A percentile compares a stretch with the other conserved stretches of the same genome.
These are phyloP conservation scores for Collariella sp. DNA, from an alignment of 495 filamentous ascomycete genomes.

Conservation along the genomic window DNA sequence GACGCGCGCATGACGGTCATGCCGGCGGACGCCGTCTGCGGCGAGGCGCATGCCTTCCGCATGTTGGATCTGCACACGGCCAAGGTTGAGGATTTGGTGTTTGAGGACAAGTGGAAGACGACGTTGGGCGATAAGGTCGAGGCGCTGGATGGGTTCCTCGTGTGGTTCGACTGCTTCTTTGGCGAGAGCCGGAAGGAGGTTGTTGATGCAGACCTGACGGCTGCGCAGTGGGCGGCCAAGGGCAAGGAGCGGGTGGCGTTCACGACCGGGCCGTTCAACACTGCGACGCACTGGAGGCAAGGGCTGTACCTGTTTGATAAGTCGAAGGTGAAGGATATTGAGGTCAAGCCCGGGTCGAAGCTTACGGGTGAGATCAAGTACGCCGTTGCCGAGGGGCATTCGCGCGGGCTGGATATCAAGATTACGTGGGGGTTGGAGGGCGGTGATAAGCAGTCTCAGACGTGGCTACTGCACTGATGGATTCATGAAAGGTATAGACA, in stretches of 20 bases:
- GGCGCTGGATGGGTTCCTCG: constrained; percentile 60
- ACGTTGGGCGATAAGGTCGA: constrained; percentile 33
- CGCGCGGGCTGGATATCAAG: constrained; percentile 39
- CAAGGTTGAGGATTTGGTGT: constrained; percentile 62
- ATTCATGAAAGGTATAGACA: neutral
- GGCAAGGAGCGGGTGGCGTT: constrained; percentile 50
- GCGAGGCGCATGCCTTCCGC: constrained; percentile 59
- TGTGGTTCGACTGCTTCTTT: constrained; percentile 80
- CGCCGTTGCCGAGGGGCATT: constrained; percentile 38
- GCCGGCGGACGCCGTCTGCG: constrained; percentile 69
- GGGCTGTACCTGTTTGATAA: constrained; percentile 48
- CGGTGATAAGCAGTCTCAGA: constrained; percentile 30
- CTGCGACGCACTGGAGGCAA: constrained; percentile 83
- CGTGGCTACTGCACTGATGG: constrained; percentile 33
- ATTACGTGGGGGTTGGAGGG: constrained; percentile 33
- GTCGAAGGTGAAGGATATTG: constrained; percentile 21
- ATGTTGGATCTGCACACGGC: constrained; percentile 78
- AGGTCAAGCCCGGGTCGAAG: constrained; percentile 27
- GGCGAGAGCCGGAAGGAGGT: constrained; percentile 40
- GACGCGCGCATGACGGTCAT: constrained; percentile 79
- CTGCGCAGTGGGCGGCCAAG: constrained; percentile 24
- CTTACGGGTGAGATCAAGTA: constrained; percentile 41
- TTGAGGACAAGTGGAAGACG: constrained; percentile 54
- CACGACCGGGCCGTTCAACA: constrained; percentile 69
- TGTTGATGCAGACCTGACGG: constrained; percentile 15